phyloP scores from a whole-genome alignment of 129 eudicot species.

The Escallonia herrerae region DNA sequence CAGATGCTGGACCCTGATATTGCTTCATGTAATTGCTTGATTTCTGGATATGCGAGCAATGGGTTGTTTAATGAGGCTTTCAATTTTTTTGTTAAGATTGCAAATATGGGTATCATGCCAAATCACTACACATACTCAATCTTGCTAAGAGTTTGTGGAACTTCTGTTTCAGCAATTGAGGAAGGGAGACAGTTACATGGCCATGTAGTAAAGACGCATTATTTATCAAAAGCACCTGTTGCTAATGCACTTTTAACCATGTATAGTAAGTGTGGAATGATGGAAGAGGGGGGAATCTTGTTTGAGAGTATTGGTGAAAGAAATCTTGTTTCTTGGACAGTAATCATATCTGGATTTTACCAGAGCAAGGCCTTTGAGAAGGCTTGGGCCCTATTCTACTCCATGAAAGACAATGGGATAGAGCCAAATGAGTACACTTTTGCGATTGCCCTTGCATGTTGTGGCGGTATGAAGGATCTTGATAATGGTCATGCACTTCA shows the following conservation, averaged over 20 bases:
- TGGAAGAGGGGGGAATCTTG: slow-evolving; percentile 9
- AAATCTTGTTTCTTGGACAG: slow-evolving; percentile 46
- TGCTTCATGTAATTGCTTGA: slow-evolving; percentile 12
- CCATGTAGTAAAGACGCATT: slow-evolving; percentile 1
- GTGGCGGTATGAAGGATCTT: slow-evolving; percentile 8
- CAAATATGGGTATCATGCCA: neutral
- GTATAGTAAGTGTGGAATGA: slow-evolving; percentile 4
- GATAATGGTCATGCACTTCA: slow-evolving; percentile 30
- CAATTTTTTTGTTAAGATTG: neutral
- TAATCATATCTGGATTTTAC: slow-evolving; percentile 42
- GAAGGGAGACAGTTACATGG: slow-evolving; percentile 9
- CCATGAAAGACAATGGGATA: neutral
- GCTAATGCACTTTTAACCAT: slow-evolving; percentile 12
- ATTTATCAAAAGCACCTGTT: neutral
- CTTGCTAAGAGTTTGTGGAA: neutral
- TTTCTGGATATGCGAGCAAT: slow-evolving; percentile 9
- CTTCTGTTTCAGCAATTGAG: neutral
- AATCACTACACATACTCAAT: slow-evolving; percentile 12
- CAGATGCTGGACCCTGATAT: slow-evolving; percentile 1
- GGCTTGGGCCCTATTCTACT: slow-evolving; percentile 33
- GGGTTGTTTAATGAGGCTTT: slow-evolving; percentile 7
- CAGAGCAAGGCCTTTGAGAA: slow-evolving; percentile 21
- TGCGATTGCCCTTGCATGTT: slow-evolving; percentile 2
- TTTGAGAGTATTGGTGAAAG: slow-evolving; percentile 37
- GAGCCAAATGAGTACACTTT: slow-evolving; percentile 10